Conservation (phyloP, 2,329 filamentous ascomycete genomes). For the Didymella pinodella region DNA sequence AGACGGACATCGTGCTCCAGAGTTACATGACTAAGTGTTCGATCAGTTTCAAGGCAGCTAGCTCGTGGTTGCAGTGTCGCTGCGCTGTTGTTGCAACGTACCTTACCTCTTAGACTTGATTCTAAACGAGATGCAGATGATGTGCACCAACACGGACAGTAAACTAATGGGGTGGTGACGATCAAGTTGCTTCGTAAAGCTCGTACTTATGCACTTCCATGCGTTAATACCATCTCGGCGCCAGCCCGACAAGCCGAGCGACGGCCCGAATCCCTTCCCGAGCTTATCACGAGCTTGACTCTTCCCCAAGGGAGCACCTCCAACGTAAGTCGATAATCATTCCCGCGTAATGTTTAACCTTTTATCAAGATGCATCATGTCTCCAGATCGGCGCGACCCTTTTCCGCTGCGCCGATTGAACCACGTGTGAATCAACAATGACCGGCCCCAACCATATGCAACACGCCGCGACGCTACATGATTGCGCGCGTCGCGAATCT, state of each 20-base stretch:
- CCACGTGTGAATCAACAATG: background rate
- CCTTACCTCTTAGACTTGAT: too few relatives aligned
- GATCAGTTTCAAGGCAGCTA: too few relatives aligned
- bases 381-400: background rate
- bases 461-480: slow-evolving; percentile 24
- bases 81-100: too few relatives aligned
- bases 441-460: slow-evolving; percentile 17
- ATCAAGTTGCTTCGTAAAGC: background rate
- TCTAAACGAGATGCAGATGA: too few relatives aligned
- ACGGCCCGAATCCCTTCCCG: slow-evolving; percentile 10
- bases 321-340: background rate
- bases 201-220: background rate
- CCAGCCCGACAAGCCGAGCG: slow-evolving; percentile 14
- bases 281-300: slow-evolving; percentile 4
- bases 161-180: too few relatives aligned
- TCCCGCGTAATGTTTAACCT: background rate
- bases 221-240: slow-evolving; percentile 4
- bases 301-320: background rate
- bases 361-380: slow-evolving; percentile 1
- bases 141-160: too few relatives aligned
- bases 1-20: too few relatives aligned
- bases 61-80: too few relatives aligned
- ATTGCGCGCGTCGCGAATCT: slow-evolving; percentile 12
- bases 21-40: too few relatives aligned
- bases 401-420: background rate